A percentile compares a stretch with the other conserved stretches of the same genome.
These are phyloP conservation scores for Athelia psychrophila DNA, from an alignment of 1,284 basidiomycete genomes.

Conservation along the genomic window DNA sequence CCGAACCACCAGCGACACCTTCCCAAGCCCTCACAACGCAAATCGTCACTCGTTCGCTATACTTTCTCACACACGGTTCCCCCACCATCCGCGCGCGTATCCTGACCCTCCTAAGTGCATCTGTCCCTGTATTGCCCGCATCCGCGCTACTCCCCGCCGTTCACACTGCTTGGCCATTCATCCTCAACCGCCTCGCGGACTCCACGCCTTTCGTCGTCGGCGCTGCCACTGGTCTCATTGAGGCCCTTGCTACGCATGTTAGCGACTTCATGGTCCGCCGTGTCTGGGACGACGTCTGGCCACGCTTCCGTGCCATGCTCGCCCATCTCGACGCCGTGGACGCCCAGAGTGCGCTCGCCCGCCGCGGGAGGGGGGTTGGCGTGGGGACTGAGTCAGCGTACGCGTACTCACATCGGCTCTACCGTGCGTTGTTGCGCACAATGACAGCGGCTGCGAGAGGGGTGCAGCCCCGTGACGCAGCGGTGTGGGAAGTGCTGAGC, in stretches of 20 bases:
- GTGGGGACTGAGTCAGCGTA: conserved; percentile 70
- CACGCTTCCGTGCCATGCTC: conserved; percentile 66
- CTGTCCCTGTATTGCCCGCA: conserved; percentile 74
- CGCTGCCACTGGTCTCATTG: conserved; percentile 70
- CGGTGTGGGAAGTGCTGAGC: conserved; percentile 78
- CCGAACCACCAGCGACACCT: conserved; percentile 55
- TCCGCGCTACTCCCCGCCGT: conserved; percentile 78
- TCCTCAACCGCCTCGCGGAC: conserved; percentile 79
- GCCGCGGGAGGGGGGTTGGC: conserved; percentile 39
- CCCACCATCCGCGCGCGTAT: conserved; percentile 82
- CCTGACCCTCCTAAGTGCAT: conserved; percentile 66
- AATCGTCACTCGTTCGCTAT: conserved; percentile 83
- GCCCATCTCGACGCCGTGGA: conserved; percentile 59
- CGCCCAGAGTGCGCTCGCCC: conserved; percentile 57
- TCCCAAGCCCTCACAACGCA: conserved; percentile 75
- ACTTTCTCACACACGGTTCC: conserved; percentile 86
- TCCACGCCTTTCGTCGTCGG: conserved; percentile 73
- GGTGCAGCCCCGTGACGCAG: conserved; percentile 66
- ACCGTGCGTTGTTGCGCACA: conserved; percentile 69
- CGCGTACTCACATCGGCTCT: conserved; percentile 74
- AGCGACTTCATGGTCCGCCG: conserved; percentile 82
- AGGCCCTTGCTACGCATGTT: conserved; percentile 61
- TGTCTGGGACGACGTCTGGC: conserved; percentile 91
- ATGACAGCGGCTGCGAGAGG: conserved; percentile 63
- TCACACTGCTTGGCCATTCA: conserved; percentile 85